A percentile compares a stretch with the other conserved stretches of the same genome.
Evolutionary conservation across 352 stramenopile genomes (phyloP).

Genomic region (Phytophthora sp.): DNA sequence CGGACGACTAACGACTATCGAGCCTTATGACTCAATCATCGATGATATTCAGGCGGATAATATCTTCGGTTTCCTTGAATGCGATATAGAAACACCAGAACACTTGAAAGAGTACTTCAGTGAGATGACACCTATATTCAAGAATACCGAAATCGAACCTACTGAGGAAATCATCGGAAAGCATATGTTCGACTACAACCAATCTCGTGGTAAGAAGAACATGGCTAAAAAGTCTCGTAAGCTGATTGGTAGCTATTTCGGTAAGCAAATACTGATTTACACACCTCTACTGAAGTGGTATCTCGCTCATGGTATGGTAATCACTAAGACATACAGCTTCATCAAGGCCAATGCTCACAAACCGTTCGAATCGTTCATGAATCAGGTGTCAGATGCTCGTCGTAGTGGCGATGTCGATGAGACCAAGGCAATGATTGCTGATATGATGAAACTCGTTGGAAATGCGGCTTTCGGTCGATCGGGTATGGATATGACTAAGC

Average conservation of each 20-base stretch:
- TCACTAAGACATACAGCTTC: constrained; percentile 38
- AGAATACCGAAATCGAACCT: constrained; percentile 34
- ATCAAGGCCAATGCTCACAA: constrained; percentile 12
- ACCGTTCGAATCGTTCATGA: constrained; percentile 24
- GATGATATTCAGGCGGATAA: constrained; percentile 42
- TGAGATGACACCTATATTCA: constrained; percentile 46
- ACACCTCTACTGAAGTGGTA: constrained; percentile 47
- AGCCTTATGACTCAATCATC: constrained; percentile 27
- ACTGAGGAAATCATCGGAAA: constrained; percentile 27
- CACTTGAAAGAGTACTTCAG: constrained; percentile 38
- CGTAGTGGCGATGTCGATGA: constrained; percentile 34
- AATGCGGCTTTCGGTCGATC: constrained; percentile 8
- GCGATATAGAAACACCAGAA: constrained; percentile 40
- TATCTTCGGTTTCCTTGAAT: constrained; percentile 45
- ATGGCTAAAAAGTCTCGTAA: constrained; percentile 15
- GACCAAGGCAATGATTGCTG: constrained; percentile 10
- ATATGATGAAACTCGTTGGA: neutral
- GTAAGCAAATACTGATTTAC: constrained; percentile 42
- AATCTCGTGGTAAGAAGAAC: neutral
- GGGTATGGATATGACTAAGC: constrained; percentile 8
- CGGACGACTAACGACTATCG: neutral
- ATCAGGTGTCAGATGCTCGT: constrained; percentile 32
- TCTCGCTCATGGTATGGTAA: constrained; percentile 27
- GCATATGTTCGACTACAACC: constrained; percentile 37
- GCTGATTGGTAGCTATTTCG: constrained; percentile 44